Evolutionary conservation across 768 basidiomycete genomes (phyloP).

Genomic region (Pleurotus salmoneostramineus): DNA sequence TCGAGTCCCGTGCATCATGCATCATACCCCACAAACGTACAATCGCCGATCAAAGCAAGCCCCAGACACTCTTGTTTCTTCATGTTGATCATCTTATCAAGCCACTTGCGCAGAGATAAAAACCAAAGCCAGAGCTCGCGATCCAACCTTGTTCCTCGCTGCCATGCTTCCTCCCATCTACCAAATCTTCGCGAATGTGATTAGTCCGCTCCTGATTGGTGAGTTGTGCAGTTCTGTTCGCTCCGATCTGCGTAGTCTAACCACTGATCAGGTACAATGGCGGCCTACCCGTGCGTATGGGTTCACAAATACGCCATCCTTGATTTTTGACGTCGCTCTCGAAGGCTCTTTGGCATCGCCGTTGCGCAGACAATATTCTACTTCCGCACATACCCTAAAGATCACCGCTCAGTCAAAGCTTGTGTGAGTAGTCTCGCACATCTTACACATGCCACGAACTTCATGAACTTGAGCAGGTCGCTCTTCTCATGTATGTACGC

Average conservation of each 20-base stretch:
- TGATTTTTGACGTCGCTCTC: neutral
- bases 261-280: neutral
- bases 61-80: neutral
- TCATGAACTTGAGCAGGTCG: too few species aligned
- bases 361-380: neutral
- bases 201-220: neutral
- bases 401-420: neutral
- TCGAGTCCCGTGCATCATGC: too few species aligned
- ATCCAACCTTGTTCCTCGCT: neutral
- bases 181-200: neutral
- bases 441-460: neutral
- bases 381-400: neutral
- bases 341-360: neutral
- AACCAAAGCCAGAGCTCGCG: neutral
- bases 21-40: too few species aligned
- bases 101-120: neutral
- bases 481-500: too few species aligned
- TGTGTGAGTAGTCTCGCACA: neutral
- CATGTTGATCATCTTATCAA: neutral
- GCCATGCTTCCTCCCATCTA: neutral
- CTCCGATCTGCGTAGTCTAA: neutral
- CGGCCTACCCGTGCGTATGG: neutral
- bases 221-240: neutral
- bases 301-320: neutral
- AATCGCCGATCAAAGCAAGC: neutral